Evolutionary conservation across 2,329 filamentous ascomycete species (phyloP), one percentile per base, ranked within the genome.

Genomic region (Aspergillus fumigatiaffinis): DNA sequence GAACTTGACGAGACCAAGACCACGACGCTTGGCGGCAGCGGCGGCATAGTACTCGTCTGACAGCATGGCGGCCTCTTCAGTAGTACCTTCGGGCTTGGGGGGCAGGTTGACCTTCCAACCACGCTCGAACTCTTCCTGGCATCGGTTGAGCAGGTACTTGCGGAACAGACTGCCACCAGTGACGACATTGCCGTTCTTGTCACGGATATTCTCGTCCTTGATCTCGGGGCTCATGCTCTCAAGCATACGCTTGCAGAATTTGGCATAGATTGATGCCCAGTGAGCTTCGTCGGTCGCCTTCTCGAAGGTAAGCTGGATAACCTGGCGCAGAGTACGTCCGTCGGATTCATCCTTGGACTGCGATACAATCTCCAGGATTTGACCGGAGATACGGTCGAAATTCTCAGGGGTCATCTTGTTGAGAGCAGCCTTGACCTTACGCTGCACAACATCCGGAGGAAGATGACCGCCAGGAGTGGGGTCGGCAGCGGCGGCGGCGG

Each of bases 391-490:
- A 79, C 88, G 92, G 73, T 96, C 92, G 69, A 99, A 99, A 73
- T 97, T 99, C 79, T 99, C 94, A 0, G 94, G 94, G 0, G 94
- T 97, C 94, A 99, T 97, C 88, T 99, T 99, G 87, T 99, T 99
- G 69, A 99, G 82, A 60, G 90, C 90, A 63, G 92, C 89, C 87
- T 99, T 99, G 74, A 99, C 94, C 87, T 99, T 99, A 67, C 93
- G 88, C 80, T 99, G 94, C 57, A 99, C 94, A 81, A 94, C 86
- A 68, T 93, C 91, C 25, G 94, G 93, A 63, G 95, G 86, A 79
- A 97, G 84, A 67, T 90, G 83, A 52, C 80, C 78, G 60, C 79
- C 79, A 65, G 78, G 75, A 58, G 79, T 73, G 62, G 79, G 76
- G 55, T 80, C 76, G 59, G 77, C 69, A 56, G 76, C 72, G 5